Evolutionary conservation across 331 rosid species (phyloP).

Genomic region (Erythrophleum ivorense): DNA sequence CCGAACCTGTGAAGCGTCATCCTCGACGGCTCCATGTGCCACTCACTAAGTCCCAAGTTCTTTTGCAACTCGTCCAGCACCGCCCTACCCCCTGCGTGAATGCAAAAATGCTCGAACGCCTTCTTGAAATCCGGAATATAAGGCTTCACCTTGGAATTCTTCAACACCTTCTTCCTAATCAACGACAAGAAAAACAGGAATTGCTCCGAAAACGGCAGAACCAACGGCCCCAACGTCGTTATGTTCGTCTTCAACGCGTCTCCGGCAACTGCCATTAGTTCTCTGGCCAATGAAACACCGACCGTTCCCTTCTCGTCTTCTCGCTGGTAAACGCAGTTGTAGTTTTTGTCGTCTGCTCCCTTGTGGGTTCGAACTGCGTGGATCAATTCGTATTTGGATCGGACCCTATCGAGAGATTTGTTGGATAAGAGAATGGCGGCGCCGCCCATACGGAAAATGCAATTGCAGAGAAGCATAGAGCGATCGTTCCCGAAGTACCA

Average conservation of each 20-base stretch:
- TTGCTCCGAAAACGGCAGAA: conserved; percentile 66
- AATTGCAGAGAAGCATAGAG: conserved; percentile 67
- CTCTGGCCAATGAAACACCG: conserved; percentile 63
- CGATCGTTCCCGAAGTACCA: conserved; percentile 81
- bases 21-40: conserved; percentile 80
- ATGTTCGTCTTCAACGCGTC: conserved; percentile 69
- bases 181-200: conserved; percentile 54
- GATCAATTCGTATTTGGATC: conserved; percentile 62
- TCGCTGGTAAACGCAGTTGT: conserved; percentile 63
- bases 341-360: conserved; percentile 61
- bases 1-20: conserved; percentile 78
- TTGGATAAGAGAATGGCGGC: conserved; percentile 69
- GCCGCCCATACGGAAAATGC: conserved; percentile 76
- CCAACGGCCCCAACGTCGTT: conserved; percentile 67
- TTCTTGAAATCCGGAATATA: conserved; percentile 73
- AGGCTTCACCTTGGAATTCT: conserved; percentile 55
- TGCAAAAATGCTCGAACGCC: conserved; percentile 74
- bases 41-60: conserved; percentile 59
- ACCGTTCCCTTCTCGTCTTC: conserved; percentile 61
- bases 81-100: conserved; percentile 73
- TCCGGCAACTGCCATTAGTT: conserved; percentile 73
- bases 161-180: conserved; percentile 47
- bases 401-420: conserved; percentile 41
- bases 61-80: conserved; percentile 69
- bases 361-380: conserved; percentile 76